phyloP scores from a whole-genome alignment of 805 yeast genomes.

The Sungouiella thailandica region DNA sequence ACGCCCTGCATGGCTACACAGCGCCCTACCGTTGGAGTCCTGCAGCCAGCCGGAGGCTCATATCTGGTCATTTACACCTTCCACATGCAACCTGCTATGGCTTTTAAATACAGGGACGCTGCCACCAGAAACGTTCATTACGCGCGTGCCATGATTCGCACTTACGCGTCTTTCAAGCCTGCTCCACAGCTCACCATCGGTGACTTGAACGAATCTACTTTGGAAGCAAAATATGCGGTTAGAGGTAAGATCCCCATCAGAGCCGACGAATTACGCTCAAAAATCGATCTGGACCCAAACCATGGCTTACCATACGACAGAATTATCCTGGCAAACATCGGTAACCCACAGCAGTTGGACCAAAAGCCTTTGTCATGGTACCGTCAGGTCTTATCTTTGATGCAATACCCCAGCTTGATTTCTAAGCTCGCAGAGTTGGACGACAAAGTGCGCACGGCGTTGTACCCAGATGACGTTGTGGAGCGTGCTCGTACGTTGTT shows the following conservation, averaged over 20 bases:
- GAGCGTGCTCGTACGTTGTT: slow-evolving; percentile 64
- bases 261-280: slow-evolving; percentile 75
- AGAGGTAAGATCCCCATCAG: slow-evolving; percentile 91
- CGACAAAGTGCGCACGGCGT: slow-evolving; percentile 19
- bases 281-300: slow-evolving; percentile 45
- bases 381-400: slow-evolving; percentile 79
- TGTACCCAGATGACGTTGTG: slow-evolving; percentile 64
- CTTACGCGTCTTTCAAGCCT: slow-evolving; percentile 5
- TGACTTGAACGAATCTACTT: slow-evolving; percentile 68
- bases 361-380: slow-evolving; percentile 95
- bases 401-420: slow-evolving; percentile 79
- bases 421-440: slow-evolving; percentile 15
- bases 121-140: no score
- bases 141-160: no score
- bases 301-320: slow-evolving; percentile 67
- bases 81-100: no score
- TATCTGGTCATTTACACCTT: no score
- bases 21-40: no score
- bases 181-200: slow-evolving; percentile 16
- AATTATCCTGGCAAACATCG: slow-evolving; percentile 89
- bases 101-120: no score
- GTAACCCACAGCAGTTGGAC: slow-evolving; percentile 95
- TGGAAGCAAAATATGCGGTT: slow-evolving; percentile 92
- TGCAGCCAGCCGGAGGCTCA: no score
- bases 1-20: no score